phyloP scores from a whole-genome alignment of 2,329 filamentous ascomycete genomes.

The Aspergillus latus region DNA sequence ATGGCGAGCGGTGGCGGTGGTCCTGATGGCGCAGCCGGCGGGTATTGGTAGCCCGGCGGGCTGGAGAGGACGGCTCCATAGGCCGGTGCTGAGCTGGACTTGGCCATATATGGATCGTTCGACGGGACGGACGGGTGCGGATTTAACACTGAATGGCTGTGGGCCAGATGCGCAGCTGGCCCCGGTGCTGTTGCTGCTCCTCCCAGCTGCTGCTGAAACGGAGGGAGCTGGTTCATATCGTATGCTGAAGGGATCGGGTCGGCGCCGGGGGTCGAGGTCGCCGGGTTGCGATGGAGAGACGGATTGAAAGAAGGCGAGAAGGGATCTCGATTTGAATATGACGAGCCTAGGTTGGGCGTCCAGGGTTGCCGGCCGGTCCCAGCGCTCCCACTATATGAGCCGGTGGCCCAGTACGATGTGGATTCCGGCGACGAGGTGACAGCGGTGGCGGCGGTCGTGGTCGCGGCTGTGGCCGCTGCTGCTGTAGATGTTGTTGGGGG shows the following conservation, averaged over 20 bases:
- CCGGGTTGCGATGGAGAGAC: slow-evolving; percentile 50
- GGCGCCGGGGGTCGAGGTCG: slow-evolving; percentile 59
- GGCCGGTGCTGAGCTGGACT: slow-evolving; percentile 53
- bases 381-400: slow-evolving; percentile 55
- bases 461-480: slow-evolving; percentile 33
- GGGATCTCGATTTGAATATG: slow-evolving; percentile 50
- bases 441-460: slow-evolving; percentile 33
- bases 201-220: slow-evolving; percentile 58
- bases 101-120: slow-evolving; percentile 61
- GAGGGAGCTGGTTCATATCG: slow-evolving; percentile 62
- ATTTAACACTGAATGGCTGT: slow-evolving; percentile 46
- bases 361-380: slow-evolving; percentile 48
- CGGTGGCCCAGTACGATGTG: slow-evolving; percentile 63
- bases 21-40: slow-evolving; percentile 34
- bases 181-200: slow-evolving; percentile 51
- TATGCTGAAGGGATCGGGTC: slow-evolving; percentile 69
- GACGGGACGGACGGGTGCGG: slow-evolving; percentile 53
- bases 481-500: slow-evolving; percentile 53
- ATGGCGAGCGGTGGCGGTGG: slow-evolving; percentile 44
- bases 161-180: slow-evolving; percentile 46
- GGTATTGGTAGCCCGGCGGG: slow-evolving; percentile 38
- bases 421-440: slow-evolving; percentile 32
- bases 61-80: slow-evolving; percentile 46
- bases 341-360: slow-evolving; percentile 39
- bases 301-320: slow-evolving; percentile 60